Evolutionary conservation across 78 protist genomes (phyloP).

Genomic region (Protostelium mycophagum): DNA sequence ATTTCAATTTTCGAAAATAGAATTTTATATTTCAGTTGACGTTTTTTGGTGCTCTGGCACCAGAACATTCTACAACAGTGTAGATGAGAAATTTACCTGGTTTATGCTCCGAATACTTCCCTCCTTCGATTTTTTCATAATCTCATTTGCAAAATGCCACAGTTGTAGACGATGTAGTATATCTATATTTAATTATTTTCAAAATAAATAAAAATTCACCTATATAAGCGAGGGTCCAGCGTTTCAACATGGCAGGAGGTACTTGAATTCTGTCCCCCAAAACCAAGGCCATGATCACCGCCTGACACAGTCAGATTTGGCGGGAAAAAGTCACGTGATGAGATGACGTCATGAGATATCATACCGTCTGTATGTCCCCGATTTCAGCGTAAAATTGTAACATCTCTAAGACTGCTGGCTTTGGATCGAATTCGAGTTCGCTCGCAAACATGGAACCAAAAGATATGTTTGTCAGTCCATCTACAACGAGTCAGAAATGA

Average conservation of each 20-base stretch:
- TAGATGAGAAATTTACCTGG: too few species aligned
- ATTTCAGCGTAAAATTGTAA: slow-evolving; percentile 33
- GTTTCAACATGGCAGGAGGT: neutral
- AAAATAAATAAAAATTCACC: neutral
- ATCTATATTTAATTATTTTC: neutral
- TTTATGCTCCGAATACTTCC: neutral
- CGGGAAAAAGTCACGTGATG: neutral
- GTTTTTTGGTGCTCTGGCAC: too few species aligned
- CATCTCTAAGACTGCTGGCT: slow-evolving; percentile 28
- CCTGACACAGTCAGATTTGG: neutral
- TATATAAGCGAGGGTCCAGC: neutral
- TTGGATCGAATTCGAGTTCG: slow-evolving; percentile 12
- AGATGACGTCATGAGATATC: neutral
- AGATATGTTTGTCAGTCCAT: too few species aligned
- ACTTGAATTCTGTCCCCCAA: neutral
- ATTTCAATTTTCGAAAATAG: neutral
- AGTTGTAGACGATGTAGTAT: slow-evolving; percentile 28
- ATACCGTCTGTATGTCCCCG: slow-evolving; percentile 40
- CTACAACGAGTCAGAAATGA: too few species aligned
- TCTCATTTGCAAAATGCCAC: slow-evolving; percentile 31
- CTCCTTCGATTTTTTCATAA: slow-evolving; percentile 15
- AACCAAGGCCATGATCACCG: neutral
- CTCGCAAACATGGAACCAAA: neutral
- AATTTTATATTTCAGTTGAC: too few species aligned
- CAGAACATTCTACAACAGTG: too few species aligned